Evolutionary conservation across 805 yeast genomes (phyloP).

Genomic region (Candida dendrica): DNA sequence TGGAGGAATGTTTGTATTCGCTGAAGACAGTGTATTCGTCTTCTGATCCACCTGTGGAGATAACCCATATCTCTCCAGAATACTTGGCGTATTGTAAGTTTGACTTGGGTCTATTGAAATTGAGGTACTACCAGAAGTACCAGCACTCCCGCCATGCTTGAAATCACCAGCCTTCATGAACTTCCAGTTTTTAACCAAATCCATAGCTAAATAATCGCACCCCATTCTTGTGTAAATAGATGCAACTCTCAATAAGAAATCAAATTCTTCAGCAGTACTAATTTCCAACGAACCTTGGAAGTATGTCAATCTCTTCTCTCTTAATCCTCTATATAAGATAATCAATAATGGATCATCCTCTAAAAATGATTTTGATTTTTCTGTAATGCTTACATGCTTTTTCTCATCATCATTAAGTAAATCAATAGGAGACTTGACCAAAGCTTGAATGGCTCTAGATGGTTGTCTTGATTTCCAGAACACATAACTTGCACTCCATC

Average conservation of each 20-base stretch:
- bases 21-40: conserved; percentile 8
- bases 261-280: conserved; percentile 44
- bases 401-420: conserved; percentile 26
- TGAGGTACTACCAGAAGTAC: not conserved
- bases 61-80: conserved; percentile 18
- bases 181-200: conserved; percentile 60
- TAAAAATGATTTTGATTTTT: conserved; percentile 34
- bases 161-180: conserved; percentile 31
- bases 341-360: conserved; percentile 81
- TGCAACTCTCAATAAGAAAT: conserved; percentile 55
- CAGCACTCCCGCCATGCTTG: conserved; percentile 1
- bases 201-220: conserved; percentile 69
- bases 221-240: conserved; percentile 82
- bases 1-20: not conserved
- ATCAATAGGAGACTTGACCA: conserved; percentile 48
- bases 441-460: conserved; percentile 50
- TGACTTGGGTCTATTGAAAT: not conserved
- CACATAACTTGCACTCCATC: conserved; percentile 81
- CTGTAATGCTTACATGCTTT: conserved; percentile 10
- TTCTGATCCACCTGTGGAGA: conserved; percentile 19
- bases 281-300: conserved; percentile 39
- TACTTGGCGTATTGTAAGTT: not conserved
- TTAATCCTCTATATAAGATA: conserved; percentile 53
- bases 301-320: conserved; percentile 44
- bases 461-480: conserved; percentile 56